Evolutionary conservation across 73 alveolate species (phyloP).

Genomic region (Tetrahymena elliotti): DNA sequence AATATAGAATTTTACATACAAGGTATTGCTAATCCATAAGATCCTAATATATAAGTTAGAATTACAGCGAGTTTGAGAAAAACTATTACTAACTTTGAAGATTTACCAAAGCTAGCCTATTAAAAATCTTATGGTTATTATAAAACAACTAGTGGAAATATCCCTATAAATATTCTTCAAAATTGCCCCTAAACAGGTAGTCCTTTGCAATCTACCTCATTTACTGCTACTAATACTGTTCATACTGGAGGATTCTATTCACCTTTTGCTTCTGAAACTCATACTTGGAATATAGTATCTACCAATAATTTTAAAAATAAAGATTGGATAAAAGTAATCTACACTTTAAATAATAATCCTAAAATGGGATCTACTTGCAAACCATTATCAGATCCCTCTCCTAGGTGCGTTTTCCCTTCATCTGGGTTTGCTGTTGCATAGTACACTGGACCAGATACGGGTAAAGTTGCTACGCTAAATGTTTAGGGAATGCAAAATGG

Average conservation of each 20-base stretch:
- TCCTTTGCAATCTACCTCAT: not conserved
- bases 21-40: not conserved
- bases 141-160: not conserved
- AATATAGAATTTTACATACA: not conserved
- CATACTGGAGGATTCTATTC: not conserved
- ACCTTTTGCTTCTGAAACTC: not conserved
- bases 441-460: not conserved
- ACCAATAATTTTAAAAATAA: not conserved
- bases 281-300: not conserved
- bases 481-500: not conserved
- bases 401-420: not conserved
- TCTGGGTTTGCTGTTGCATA: not conserved
- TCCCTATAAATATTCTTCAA: not conserved
- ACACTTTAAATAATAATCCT: not conserved
- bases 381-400: not conserved
- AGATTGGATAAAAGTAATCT: not conserved
- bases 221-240: not conserved
- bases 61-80: not conserved
- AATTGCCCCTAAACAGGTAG: not conserved
- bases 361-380: not conserved
- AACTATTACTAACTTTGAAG: not conserved
- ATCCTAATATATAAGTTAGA: not conserved
- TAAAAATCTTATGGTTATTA: not conserved
- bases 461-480: not conserved
- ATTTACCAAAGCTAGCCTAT: not conserved